A percentile compares a stretch with the other conserved stretches of the same genome.
Conservation (phyloP, 352 stramenopile species). For the Thalassiosira allenii region DNA sequence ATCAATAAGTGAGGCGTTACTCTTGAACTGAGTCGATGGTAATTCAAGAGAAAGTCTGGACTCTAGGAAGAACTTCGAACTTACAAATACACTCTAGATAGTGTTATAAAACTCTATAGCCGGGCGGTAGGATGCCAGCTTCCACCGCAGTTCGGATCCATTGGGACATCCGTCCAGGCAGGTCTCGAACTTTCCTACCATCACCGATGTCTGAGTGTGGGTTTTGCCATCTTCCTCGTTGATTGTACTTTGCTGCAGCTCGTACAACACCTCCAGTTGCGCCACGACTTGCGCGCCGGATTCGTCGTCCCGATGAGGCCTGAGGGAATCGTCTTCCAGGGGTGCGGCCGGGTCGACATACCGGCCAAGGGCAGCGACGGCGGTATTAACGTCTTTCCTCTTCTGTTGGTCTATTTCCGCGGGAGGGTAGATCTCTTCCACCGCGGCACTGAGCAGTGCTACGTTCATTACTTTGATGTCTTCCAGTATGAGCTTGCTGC, state of each 20-base stretch:
- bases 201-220: slow-evolving; percentile 28
- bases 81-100: too few species aligned
- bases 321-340: slow-evolving; percentile 53
- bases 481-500: too few species aligned
- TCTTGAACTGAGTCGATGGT: too few species aligned
- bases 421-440: slow-evolving; percentile 41
- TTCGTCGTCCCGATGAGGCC: slow-evolving; percentile 1
- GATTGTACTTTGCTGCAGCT: slow-evolving; percentile 35
- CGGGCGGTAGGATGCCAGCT: slow-evolving; percentile 34
- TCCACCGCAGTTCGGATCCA: slow-evolving; percentile 49
- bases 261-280: slow-evolving; percentile 61
- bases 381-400: slow-evolving; percentile 13
- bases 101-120: slow-evolving; percentile 48
- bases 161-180: slow-evolving; percentile 49
- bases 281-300: slow-evolving; percentile 41
- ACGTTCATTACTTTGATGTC: slow-evolving; percentile 32
- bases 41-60: neutral
- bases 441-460: slow-evolving; percentile 48
- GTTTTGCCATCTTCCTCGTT: slow-evolving; percentile 16
- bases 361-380: too few species aligned
- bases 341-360: slow-evolving; percentile 45
- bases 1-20: too few species aligned
- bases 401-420: neutral
- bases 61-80: slow-evolving; percentile 14
- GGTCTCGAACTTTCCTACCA: slow-evolving; percentile 55